A percentile compares a stretch with the other conserved stretches of the same genome.
These are phyloP conservation scores for Calonectria naviculata DNA, from an alignment of 2,329 filamentous ascomycete genomes.

Conservation along the genomic window DNA sequence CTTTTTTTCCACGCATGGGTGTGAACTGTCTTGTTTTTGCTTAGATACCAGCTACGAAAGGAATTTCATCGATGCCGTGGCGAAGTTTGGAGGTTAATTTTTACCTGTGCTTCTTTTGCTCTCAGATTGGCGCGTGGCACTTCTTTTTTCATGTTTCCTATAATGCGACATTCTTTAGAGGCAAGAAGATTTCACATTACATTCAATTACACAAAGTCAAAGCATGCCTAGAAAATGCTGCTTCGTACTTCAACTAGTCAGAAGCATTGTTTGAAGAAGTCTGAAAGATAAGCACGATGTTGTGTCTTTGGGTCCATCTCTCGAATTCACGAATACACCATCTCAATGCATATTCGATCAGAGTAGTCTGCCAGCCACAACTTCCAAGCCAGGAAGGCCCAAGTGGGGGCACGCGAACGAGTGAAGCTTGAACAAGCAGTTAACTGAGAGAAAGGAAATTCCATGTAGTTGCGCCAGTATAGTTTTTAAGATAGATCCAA, in stretches of 20 bases:
- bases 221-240: no score
- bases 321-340: no score
- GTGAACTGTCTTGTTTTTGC: conserved; percentile 30
- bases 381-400: neutral
- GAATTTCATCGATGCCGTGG: neutral
- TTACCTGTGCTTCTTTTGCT: conserved; percentile 1
- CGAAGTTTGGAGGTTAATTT: conserved; percentile 7
- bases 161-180: neutral
- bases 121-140: neutral
- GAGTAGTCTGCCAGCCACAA: no score
- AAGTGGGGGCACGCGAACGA: no score
- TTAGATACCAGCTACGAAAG: conserved; percentile 40
- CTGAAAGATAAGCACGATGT: no score
- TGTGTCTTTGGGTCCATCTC: no score
- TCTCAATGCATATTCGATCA: no score
- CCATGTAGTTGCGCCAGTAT: conserved; percentile 15
- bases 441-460: neutral
- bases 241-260: no score
- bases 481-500: conserved; percentile 21
- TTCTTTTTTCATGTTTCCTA: neutral
- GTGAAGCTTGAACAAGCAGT: neutral
- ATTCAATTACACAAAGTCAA: no score
- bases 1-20: conserved; percentile 16
- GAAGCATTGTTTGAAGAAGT: no score
- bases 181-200: neutral